Percentiles rank a stretch among this genome's conserved stretches.
Conservation (phyloP, 2,329 filamentous ascomycete genomes). For the Colletotrichum kahawae region DNA sequence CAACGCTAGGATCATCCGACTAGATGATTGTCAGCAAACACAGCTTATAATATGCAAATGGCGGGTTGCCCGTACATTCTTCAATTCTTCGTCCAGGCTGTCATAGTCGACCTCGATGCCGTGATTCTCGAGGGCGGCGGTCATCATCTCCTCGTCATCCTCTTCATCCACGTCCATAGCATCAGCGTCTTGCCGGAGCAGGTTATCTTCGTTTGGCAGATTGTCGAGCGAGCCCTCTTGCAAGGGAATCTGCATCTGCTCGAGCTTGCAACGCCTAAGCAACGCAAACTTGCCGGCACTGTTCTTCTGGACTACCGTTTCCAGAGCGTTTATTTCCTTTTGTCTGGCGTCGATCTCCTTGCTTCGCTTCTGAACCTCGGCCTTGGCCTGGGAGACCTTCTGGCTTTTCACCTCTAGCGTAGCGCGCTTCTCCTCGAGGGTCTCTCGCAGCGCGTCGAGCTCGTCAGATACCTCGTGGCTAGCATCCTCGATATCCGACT, state of each 20-base stretch:
- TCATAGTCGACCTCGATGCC: slow-evolving; percentile 91
- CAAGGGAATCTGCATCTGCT: slow-evolving; percentile 88
- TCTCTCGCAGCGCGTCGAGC: slow-evolving; percentile 76
- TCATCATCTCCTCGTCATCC: slow-evolving; percentile 64
- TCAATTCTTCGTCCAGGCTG: slow-evolving; percentile 80
- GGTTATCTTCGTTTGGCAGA: slow-evolving; percentile 84
- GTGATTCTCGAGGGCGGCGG: slow-evolving; percentile 80
- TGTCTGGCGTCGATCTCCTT: slow-evolving; percentile 78
- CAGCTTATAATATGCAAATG: not conserved
- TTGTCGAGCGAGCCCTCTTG: slow-evolving; percentile 78
- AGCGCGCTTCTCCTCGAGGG: slow-evolving; percentile 71
- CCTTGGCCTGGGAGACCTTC: slow-evolving; percentile 77
- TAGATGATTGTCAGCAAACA: slow-evolving; percentile 42
- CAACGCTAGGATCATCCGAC: slow-evolving; percentile 72
- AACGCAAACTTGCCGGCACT: slow-evolving; percentile 83
- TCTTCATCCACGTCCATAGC: slow-evolving; percentile 89
- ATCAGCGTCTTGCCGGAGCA: slow-evolving; percentile 79
- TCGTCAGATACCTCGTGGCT: slow-evolving; percentile 77
- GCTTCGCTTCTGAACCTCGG: slow-evolving; percentile 81
- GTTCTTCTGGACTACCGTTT: slow-evolving; percentile 85
- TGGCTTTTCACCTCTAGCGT: slow-evolving; percentile 73
- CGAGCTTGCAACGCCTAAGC: slow-evolving; percentile 87
- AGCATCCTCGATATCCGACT: slow-evolving; percentile 74
- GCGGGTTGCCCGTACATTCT: slow-evolving; percentile 61
- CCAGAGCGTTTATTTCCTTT: slow-evolving; percentile 78